phyloP scores from a whole-genome alignment of 306 rosid species.

The Castanea crenata region DNA sequence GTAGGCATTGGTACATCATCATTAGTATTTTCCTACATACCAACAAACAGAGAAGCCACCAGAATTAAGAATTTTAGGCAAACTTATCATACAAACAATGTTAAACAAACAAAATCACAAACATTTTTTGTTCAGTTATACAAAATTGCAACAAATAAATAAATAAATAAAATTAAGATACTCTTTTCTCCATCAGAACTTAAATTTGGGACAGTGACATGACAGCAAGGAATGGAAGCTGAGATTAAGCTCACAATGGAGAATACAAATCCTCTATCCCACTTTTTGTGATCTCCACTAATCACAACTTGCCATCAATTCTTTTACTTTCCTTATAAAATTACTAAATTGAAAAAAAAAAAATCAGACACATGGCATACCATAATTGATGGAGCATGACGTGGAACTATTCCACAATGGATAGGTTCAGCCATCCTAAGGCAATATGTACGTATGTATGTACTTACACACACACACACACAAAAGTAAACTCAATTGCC shows the following conservation, averaged over 20 bases:
- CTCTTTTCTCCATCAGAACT: neutral
- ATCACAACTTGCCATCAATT: too few species aligned
- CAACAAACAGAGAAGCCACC: neutral
- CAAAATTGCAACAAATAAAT: neutral
- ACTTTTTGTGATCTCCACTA: too few species aligned
- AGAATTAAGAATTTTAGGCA: neutral
- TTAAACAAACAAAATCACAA: neutral
- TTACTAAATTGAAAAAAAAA: too few species aligned
- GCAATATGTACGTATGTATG: neutral
- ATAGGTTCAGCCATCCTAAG: too few species aligned
- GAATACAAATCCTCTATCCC: too few species aligned
- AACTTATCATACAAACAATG: neutral
- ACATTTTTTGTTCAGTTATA: neutral
- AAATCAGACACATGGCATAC: too few species aligned
- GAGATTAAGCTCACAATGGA: neutral
- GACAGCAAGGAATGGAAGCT: neutral
- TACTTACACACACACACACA: too few species aligned
- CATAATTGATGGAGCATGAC: too few species aligned
- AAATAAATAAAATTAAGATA: neutral
- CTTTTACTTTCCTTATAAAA: too few species aligned
- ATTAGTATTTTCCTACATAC: constrained; percentile 56
- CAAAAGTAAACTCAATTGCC: neutral
- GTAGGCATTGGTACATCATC: constrained; percentile 79
- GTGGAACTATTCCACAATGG: too few species aligned
- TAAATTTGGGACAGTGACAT: neutral